These are phyloP conservation scores for Raddia distichophylla DNA, from an alignment of 176 grass and related monocot genomes.

Conservation along the genomic window DNA sequence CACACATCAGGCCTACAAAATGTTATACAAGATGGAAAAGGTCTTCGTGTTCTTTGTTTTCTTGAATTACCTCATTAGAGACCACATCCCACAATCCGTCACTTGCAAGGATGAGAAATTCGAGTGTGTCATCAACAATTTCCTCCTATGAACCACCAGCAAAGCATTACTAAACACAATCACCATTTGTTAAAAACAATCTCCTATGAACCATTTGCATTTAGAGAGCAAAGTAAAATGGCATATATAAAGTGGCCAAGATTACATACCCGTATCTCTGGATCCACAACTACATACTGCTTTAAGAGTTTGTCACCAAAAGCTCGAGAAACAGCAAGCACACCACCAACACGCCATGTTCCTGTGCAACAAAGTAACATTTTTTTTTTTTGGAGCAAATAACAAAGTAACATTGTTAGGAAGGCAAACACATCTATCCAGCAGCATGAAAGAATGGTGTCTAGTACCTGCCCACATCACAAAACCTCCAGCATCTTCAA, in stretches of 20 bases:
- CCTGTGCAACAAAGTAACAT: conserved; percentile 29
- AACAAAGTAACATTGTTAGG: conserved; percentile 10
- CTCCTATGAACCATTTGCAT: background rate
- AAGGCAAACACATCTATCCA: background rate
- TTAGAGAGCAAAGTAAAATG: background rate
- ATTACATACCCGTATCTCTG: conserved; percentile 56
- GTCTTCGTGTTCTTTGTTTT: background rate
- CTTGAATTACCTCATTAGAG: conserved; percentile 55
- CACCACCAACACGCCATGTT: conserved; percentile 70
- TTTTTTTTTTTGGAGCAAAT: too few relatives aligned
- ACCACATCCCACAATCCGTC: conserved; percentile 71
- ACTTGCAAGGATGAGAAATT: conserved; percentile 68
- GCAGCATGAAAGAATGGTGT: background rate
- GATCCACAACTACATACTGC: conserved; percentile 61
- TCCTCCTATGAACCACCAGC: conserved; percentile 51
- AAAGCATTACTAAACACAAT: conserved; percentile 24
- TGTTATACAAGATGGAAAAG: background rate
- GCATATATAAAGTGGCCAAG: background rate
- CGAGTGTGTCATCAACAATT: conserved; percentile 46
- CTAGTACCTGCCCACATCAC: conserved; percentile 68
- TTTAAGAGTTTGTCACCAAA: conserved; percentile 71
- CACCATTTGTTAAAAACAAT: background rate
- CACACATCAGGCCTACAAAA: background rate
- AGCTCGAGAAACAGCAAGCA: conserved; percentile 64
- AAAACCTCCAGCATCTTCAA: conserved; percentile 68